phyloP scores from a whole-genome alignment of 2,329 filamentous ascomycete genomes.

The Onygenales sp. region DNA sequence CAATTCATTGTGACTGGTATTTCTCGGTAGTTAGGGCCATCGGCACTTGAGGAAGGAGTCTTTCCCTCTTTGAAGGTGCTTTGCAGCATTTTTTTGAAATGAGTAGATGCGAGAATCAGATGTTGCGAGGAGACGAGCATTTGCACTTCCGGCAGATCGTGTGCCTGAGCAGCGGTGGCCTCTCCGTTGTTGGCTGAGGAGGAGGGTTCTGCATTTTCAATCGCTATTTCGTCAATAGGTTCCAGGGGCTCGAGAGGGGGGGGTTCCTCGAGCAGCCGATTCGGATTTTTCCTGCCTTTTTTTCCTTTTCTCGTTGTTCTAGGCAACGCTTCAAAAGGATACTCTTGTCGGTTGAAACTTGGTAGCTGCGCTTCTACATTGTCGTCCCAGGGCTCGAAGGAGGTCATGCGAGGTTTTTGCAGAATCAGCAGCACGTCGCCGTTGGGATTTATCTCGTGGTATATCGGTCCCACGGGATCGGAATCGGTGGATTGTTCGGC shows the following conservation, averaged over 20 bases:
- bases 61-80: conserved; percentile 2
- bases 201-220: background rate
- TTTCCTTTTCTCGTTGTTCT: too few relatives aligned
- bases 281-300: too few relatives aligned
- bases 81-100: conserved; percentile 3
- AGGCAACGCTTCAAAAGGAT: too few relatives aligned
- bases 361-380: too few relatives aligned
- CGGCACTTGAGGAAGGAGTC: background rate
- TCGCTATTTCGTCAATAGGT: background rate
- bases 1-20: background rate
- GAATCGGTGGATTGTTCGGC: too few relatives aligned
- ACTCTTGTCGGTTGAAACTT: too few relatives aligned
- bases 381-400: too few relatives aligned
- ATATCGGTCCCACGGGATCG: background rate
- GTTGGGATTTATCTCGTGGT: background rate
- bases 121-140: too few relatives aligned
- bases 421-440: conserved; percentile 2
- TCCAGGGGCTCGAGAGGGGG: too few relatives aligned
- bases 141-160: too few relatives aligned
- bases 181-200: background rate
- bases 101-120: conserved; percentile 1
- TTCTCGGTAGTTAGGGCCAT: background rate
- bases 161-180: too few relatives aligned
- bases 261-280: too few relatives aligned
- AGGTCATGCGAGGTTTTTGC: background rate